phyloP scores from a whole-genome alignment of 768 basidiomycete genomes.

The Hebeloma cylindrosporum region DNA sequence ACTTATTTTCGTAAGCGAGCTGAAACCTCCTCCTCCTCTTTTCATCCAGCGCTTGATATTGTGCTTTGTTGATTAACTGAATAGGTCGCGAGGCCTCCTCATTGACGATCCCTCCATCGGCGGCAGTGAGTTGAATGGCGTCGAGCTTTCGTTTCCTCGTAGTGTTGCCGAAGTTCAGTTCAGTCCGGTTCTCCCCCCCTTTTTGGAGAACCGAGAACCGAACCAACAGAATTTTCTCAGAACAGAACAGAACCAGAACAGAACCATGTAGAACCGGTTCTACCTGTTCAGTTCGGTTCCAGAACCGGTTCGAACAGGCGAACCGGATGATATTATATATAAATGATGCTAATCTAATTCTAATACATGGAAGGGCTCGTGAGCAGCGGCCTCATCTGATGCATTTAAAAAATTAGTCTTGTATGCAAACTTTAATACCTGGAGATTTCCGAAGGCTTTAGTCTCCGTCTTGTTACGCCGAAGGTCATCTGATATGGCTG shows the following conservation, averaged over 20 bases:
- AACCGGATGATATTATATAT: conserved; percentile 6
- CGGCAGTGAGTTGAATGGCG: no score
- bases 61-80: no score
- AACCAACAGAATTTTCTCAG: conserved; percentile 6
- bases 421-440: conserved; percentile 23
- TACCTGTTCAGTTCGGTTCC: conserved; percentile 18
- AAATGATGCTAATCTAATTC: conserved; percentile 8
- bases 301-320: conserved; percentile 9
- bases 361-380: conserved; percentile 2
- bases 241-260: conserved; percentile 19
- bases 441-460: conserved; percentile 17
- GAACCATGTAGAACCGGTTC: conserved; percentile 15
- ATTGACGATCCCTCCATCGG: no score
- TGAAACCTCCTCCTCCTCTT: no score
- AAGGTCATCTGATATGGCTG: conserved; percentile 17
- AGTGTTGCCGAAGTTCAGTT: conserved; percentile 22
- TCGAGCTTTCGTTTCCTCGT: no score
- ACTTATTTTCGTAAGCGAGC: no score
- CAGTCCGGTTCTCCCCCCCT: conserved; percentile 12
- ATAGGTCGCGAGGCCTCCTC: no score
- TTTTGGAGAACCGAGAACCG: conserved; percentile 18
- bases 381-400: conserved; percentile 9
- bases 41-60: no score
- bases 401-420: conserved; percentile 15
- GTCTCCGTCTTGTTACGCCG: conserved; percentile 12